phyloP scores from a whole-genome alignment of 208 protist species.

The Leishmania tropica region DNA sequence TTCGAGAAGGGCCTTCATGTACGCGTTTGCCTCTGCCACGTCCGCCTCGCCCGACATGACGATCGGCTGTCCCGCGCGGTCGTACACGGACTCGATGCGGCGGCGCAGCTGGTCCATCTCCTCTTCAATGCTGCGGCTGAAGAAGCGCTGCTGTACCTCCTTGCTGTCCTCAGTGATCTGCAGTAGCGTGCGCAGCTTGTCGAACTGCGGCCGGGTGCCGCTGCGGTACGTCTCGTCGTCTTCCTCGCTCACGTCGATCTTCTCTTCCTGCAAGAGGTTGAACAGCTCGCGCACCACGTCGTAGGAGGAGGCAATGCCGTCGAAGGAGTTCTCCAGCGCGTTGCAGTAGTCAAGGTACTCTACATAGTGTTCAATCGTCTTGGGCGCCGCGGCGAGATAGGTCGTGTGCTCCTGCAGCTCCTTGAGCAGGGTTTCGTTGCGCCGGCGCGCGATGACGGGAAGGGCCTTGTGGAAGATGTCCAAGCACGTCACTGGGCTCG shows the following conservation, averaged over 20 bases:
- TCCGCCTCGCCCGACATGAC: conserved; percentile 85
- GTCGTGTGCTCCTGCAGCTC: conserved; percentile 86
- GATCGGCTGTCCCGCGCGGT: conserved; percentile 86
- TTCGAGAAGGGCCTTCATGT: conserved; percentile 78
- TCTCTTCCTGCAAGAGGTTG: conserved; percentile 86
- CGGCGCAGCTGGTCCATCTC: conserved; percentile 92
- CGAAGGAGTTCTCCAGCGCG: conserved; percentile 74
- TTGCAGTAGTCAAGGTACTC: conserved; percentile 89
- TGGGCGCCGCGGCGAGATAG: conserved; percentile 80
- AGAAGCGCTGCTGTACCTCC: conserved; percentile 90
- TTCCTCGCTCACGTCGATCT: conserved; percentile 84
- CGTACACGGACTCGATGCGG: conserved; percentile 86
- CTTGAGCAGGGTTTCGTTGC: conserved; percentile 88
- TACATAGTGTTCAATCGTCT: conserved; percentile 94
- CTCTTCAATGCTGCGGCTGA: conserved; percentile 93
- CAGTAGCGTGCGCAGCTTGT: conserved; percentile 92
- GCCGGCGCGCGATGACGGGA: conserved; percentile 86
- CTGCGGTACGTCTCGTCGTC: conserved; percentile 92
- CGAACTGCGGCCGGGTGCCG: conserved; percentile 92
- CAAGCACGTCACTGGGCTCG: conserved; percentile 90
- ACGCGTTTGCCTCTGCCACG: conserved; percentile 81
- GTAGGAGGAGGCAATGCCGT: conserved; percentile 78
- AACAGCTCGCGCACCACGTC: conserved; percentile 93
- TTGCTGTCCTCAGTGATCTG: conserved; percentile 87
- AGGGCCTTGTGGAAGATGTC: conserved; percentile 88